Base-by-base conservation (phyloP, 2,329 filamentous ascomycete species). In the Arthroderma sp. region DNA sequence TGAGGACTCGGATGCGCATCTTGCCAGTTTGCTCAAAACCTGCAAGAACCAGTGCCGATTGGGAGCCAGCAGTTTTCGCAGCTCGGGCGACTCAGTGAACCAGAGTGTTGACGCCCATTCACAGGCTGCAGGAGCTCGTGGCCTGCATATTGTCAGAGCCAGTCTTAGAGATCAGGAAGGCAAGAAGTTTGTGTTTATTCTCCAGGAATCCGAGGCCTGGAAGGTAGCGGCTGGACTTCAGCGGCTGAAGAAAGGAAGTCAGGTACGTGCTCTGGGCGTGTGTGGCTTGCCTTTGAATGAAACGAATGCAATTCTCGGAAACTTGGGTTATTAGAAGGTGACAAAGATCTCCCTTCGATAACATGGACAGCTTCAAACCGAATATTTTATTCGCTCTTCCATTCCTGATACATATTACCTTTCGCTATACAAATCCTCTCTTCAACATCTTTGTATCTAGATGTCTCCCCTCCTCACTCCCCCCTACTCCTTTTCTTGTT, bases 1-100 rank as follows among this genome's bases (percentile, higher is more conserved):
- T 51, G 78, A 81, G 50, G 80, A 83, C 49, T 80, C 78, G 41
- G 79, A 83, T 53, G 66, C 67, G n/a, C 81, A 77, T 56, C 66
- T 84, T 45, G 61, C 65, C 38, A 75, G 80, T 50, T 69, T 84
- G 60, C 65, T 81, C 50, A 72, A 74, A 52, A 70, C 75, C 48
- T 85, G 81, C 67, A 78, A 77, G 57, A 73, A 72, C 52, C 74
- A 72, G 50, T 84, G 78, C 61, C 74, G 75, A 49, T 64, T 76
- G 47, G 59, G 58, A 38, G 56, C 59, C 32, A 57, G 59, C 41
- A 53, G 53, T 53, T 56, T 54, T 66, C 70, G 58, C 61, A 71
- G 47, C 15, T 31, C 43, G 29, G 33, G 41, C 61, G 66, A 55
- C 64, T 59, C 42, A 11, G 28, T 31, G 41, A 33, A 54, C 36